Evolutionary conservation across 225 moss, liverwort and hornwort genomes (phyloP), one percentile per base, ranked within the genome.

Genomic region (Straminergon stramineum): DNA sequence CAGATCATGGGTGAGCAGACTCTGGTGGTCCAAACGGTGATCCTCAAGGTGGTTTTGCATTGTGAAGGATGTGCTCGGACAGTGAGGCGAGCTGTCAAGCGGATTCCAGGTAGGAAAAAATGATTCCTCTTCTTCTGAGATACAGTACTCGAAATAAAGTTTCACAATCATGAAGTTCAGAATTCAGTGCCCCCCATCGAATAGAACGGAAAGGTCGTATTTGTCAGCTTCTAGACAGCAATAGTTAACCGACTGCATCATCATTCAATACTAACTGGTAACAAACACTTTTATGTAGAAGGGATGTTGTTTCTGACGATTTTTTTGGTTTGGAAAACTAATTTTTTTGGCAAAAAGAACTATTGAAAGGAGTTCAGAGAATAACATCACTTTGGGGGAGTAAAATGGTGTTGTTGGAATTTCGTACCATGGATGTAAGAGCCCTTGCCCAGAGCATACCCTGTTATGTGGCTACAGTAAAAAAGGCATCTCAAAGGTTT

Each of bases 31-130:
- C 93, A 92, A 66, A 94, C 94, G 56, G 94, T 94, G 63, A 85
- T 90, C 62, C 91, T 94, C 71, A 94, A 94, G 69, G 94, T 94
- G 84, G 93, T 94, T 57, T 75, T 94, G 87, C 94, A 94, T 53
- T 94, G 94, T 68, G 92, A 94, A 84, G 94, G 93, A 84, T 94
- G 94, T 69, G 94, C 94, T 66, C 91, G 91, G 32, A 92, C 93
- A 41, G 94, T 94, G 65, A 93, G 92, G 87, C 82, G 82, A 85
- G 94, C 94, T 35, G 90, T 94, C 75, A 93, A 88, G 60, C 87
- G 94, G 51, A 93, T 94, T 88, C 94, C 93, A 92, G 94, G 94
- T 94, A 17, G 24, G 51, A 82, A 74, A n/a, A 39, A 56, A 56
- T 24, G 30, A 75, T 74, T 63, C 75, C 48, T 34, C 43, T 27